Percentiles rank a stretch among this genome's conserved stretches.
These are phyloP conservation scores for Botrytis porri DNA, from an alignment of 2,329 filamentous ascomycete genomes.

Conservation along the genomic window DNA sequence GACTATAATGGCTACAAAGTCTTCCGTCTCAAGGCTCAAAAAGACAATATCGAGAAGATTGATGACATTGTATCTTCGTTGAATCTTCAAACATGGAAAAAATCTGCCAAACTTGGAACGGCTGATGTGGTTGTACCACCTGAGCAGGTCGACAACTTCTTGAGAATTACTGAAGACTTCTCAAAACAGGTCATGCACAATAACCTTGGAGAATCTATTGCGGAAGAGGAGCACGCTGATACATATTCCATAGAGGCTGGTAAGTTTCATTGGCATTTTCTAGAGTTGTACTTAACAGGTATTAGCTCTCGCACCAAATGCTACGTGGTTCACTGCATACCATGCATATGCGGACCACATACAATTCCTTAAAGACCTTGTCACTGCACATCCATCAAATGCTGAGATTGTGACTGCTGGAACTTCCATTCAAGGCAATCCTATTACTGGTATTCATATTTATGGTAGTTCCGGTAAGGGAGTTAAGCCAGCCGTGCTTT, in stretches of 20 bases:
- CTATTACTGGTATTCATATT: slow-evolving; percentile 50
- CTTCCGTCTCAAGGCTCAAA: slow-evolving; percentile 39
- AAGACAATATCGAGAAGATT: slow-evolving; percentile 37
- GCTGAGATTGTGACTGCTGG: slow-evolving; percentile 51
- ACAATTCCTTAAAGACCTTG: slow-evolving; percentile 47
- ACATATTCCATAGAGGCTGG: slow-evolving; percentile 6
- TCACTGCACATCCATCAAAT: slow-evolving; percentile 45
- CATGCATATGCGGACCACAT: slow-evolving; percentile 53
- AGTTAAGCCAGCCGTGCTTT: slow-evolving; percentile 51
- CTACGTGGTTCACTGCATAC: slow-evolving; percentile 53
- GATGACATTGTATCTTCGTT: slow-evolving; percentile 40
- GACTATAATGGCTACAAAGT: slow-evolving; percentile 45
- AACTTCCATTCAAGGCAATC: slow-evolving; percentile 45
- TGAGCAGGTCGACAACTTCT: slow-evolving; percentile 41
- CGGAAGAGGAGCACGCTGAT: slow-evolving; percentile 37
- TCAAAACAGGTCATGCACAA: slow-evolving; percentile 42
- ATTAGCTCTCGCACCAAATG: slow-evolving; percentile 31
- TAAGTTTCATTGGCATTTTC: slow-evolving; percentile 20
- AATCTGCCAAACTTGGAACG: slow-evolving; percentile 29
- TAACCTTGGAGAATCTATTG: slow-evolving; percentile 45
- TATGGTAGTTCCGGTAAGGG: slow-evolving; percentile 47
- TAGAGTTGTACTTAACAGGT: slow-evolving; percentile 19
- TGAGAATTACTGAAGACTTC: slow-evolving; percentile 38
- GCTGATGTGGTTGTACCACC: slow-evolving; percentile 46
- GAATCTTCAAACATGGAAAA: slow-evolving; percentile 41